Conservation (phyloP, 306 rosid genomes). For the Abrus pulchellus region DNA sequence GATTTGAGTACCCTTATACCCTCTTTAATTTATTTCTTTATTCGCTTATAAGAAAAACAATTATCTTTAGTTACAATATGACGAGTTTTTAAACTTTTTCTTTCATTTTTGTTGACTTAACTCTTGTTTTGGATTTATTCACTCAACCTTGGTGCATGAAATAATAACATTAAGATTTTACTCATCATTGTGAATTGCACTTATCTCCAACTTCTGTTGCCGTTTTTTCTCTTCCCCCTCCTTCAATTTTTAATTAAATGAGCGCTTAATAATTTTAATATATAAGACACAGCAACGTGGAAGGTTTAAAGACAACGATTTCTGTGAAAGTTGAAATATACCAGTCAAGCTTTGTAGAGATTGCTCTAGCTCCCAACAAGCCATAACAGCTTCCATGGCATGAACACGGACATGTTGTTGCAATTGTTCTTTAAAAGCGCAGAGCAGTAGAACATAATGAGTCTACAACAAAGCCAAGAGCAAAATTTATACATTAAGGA, state of each 20-base stretch:
- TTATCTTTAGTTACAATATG: not conserved
- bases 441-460: slow-evolving; percentile 70
- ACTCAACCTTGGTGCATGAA: not conserved
- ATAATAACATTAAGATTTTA: not conserved
- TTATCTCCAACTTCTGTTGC: not conserved
- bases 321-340: slow-evolving; percentile 31
- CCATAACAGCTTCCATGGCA: slow-evolving; percentile 87
- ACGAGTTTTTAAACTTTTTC: not conserved
- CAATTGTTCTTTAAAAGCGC: slow-evolving; percentile 78
- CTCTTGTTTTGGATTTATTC: not conserved
- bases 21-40: no score
- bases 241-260: not conserved
- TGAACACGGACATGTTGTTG: slow-evolving; percentile 81
- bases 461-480: slow-evolving; percentile 48
- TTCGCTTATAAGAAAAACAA: no score
- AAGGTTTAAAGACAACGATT: not conserved
- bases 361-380: slow-evolving; percentile 85
- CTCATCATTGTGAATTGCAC: not conserved
- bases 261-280: not conserved
- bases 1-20: no score
- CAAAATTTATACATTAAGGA: not conserved
- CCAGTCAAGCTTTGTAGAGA: slow-evolving; percentile 81
- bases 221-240: not conserved
- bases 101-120: not conserved
- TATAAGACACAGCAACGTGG: not conserved